A percentile compares a stretch with the other conserved stretches of the same genome.
Conservation (phyloP, 2,329 filamentous ascomycete species). For the Phaeophleospora eucalypticola region DNA sequence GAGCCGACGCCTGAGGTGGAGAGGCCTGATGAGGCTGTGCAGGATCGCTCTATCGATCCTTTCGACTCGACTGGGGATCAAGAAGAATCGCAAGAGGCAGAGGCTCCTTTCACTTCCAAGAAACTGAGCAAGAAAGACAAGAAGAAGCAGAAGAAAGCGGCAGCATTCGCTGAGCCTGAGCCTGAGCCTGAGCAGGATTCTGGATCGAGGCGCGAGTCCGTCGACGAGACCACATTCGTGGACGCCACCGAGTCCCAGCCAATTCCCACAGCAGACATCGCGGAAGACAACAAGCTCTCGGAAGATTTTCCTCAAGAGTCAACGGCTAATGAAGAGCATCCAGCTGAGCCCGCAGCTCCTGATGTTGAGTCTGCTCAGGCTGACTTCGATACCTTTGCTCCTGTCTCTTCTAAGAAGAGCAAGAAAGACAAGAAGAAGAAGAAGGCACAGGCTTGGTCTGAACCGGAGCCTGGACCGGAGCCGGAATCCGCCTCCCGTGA, state of each 20-base stretch:
- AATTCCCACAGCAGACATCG: neutral
- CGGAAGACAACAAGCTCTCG: neutral
- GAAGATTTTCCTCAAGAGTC: neutral
- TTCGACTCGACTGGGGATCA: too few species aligned
- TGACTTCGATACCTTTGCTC: neutral
- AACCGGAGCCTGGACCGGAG: neutral
- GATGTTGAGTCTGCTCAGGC: neutral
- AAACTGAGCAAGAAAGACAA: slow-evolving; percentile 26
- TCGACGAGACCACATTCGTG: slow-evolving; percentile 3
- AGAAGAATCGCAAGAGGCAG: too few species aligned
- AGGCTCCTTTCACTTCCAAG: too few species aligned
- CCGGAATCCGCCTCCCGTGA: neutral
- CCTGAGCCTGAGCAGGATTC: neutral
- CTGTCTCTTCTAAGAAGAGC: slow-evolving; percentile 8
- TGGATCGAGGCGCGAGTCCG: neutral
- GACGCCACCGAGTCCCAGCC: neutral
- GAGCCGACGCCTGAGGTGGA: too few species aligned
- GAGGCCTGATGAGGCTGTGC: too few species aligned
- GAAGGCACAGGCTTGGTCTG: neutral
- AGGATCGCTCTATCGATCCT: too few species aligned
- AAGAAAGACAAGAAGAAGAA: slow-evolving; percentile 32
- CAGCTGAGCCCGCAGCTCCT: neutral
- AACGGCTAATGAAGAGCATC: neutral
- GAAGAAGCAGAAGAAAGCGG: slow-evolving; percentile 24
- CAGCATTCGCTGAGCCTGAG: neutral